Conservation (phyloP, 1,284 basidiomycete species). For the Boletus calvinii region DNA sequence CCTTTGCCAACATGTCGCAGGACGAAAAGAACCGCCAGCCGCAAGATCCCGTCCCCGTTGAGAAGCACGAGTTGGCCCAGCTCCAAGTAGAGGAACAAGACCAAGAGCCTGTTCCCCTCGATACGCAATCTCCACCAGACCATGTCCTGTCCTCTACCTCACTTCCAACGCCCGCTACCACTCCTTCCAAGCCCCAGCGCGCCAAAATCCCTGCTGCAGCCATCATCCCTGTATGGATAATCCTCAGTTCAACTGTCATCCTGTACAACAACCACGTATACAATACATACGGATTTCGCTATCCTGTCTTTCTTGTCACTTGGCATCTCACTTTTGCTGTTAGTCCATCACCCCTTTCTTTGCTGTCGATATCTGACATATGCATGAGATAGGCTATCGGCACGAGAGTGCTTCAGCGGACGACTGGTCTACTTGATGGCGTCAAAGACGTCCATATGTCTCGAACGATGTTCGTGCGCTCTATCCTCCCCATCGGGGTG, state of each 20-base stretch:
- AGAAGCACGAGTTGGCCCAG: slow-evolving; percentile 23
- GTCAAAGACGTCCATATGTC: slow-evolving; percentile 86
- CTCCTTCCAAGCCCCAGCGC: slow-evolving; percentile 24
- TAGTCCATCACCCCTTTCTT: slow-evolving; percentile 30
- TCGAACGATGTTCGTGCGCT: slow-evolving; percentile 78
- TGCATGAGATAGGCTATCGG: slow-evolving; percentile 65
- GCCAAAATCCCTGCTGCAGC: slow-evolving; percentile 51
- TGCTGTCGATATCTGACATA: not conserved
- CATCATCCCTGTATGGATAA: slow-evolving; percentile 89
- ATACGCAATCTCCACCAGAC: slow-evolving; percentile 1
- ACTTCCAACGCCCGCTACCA: slow-evolving; percentile 28
- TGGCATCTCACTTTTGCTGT: slow-evolving; percentile 86
- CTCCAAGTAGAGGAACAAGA: slow-evolving; percentile 24
- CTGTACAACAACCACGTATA: slow-evolving; percentile 97
- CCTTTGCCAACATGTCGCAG: slow-evolving; percentile 20
- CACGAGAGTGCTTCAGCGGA: slow-evolving; percentile 86
- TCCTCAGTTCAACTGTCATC: slow-evolving; percentile 88
- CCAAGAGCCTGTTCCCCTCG: slow-evolving; percentile 5
- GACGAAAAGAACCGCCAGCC: slow-evolving; percentile 23
- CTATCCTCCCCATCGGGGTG: slow-evolving; percentile 91
- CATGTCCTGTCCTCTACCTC: slow-evolving; percentile 6
- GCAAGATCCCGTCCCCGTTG: slow-evolving; percentile 4
- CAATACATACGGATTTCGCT: slow-evolving; percentile 79
- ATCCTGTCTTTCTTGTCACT: slow-evolving; percentile 86
- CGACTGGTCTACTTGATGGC: slow-evolving; percentile 87